A percentile compares a stretch with the other conserved stretches of the same genome.
phyloP scores from a whole-genome alignment of 225 moss, liverwort and hornwort species.

The Marchantia polymorpha region DNA sequence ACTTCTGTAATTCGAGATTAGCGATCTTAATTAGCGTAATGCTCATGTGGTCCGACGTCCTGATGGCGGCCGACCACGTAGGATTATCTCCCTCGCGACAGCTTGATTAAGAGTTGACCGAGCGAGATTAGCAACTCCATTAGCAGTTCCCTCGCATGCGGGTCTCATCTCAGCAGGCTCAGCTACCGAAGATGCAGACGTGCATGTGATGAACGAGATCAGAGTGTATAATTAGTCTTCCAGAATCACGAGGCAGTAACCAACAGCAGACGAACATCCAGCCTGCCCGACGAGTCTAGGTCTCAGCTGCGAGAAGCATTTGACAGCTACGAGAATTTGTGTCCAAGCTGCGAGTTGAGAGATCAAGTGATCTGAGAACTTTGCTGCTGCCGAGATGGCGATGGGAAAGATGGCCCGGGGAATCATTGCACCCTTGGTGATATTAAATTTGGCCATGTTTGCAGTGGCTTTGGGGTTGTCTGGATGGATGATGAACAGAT shows the following conservation, averaged over 20 bases:
- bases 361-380: background rate
- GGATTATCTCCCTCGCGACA: background rate
- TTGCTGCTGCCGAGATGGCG: background rate
- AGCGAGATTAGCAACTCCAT: background rate
- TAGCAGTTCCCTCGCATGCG: background rate
- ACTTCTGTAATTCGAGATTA: background rate
- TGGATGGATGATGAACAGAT: slow-evolving; percentile 7
- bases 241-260: background rate
- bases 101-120: background rate
- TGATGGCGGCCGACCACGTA: background rate
- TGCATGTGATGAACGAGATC: background rate
- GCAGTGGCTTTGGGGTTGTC: background rate
- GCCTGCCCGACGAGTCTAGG: too few species aligned
- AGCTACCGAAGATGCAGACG: background rate
- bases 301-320: background rate
- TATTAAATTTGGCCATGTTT: background rate
- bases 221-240: background rate
- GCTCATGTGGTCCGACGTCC: background rate
- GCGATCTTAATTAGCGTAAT: background rate
- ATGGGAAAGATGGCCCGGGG: background rate
- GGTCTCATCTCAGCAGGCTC: background rate
- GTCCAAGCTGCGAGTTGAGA: background rate
- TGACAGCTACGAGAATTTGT: background rate
- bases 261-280: background rate
- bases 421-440: background rate